A percentile compares a stretch with the other conserved stretches of the same genome.
phyloP scores from a whole-genome alignment of 805 yeast species.

The Zygosaccharomyces lentus region DNA sequence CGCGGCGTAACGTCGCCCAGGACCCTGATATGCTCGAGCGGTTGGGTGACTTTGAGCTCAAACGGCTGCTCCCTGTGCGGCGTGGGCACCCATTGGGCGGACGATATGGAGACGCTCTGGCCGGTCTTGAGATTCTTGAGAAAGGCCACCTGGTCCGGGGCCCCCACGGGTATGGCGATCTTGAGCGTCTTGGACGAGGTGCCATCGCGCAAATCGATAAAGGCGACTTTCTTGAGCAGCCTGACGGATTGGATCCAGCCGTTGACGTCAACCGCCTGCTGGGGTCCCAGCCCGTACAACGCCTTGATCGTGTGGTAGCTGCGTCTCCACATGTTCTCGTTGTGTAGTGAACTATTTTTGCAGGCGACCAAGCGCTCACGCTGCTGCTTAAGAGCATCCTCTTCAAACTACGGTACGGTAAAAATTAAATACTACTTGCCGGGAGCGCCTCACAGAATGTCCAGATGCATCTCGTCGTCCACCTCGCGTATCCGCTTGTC shows the following conservation, averaged over 20 bases:
- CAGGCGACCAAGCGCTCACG: no score
- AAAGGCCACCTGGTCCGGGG: slow-evolving; percentile 28
- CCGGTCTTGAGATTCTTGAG: slow-evolving; percentile 41
- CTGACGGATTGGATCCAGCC: slow-evolving; percentile 81
- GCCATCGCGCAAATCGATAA: slow-evolving; percentile 80
- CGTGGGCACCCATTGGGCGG: slow-evolving; percentile 30
- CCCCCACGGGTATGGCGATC: slow-evolving; percentile 45
- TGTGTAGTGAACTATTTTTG: no score
- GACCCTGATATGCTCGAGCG: slow-evolving; percentile 39
- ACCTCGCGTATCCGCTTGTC: slow-evolving; percentile 14
- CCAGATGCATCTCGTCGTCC: background rate
- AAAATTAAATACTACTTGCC: no score
- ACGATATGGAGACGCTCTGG: slow-evolving; percentile 41
- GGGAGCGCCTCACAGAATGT: background rate
- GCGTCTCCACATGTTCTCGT: background rate
- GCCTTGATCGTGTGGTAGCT: slow-evolving; percentile 3
- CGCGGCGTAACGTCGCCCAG: slow-evolving; percentile 57
- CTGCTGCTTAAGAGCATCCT: no score
- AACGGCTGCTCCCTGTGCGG: slow-evolving; percentile 42
- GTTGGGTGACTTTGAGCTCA: slow-evolving; percentile 43
- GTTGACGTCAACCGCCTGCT: slow-evolving; percentile 35
- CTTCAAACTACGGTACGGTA: background rate
- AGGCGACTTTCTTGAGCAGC: slow-evolving; percentile 68
- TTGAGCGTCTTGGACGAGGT: slow-evolving; percentile 50
- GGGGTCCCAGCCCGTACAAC: slow-evolving; percentile 1